phyloP scores from a whole-genome alignment of 1,139 yeast species.

The Sugiyamaella paludigena region DNA sequence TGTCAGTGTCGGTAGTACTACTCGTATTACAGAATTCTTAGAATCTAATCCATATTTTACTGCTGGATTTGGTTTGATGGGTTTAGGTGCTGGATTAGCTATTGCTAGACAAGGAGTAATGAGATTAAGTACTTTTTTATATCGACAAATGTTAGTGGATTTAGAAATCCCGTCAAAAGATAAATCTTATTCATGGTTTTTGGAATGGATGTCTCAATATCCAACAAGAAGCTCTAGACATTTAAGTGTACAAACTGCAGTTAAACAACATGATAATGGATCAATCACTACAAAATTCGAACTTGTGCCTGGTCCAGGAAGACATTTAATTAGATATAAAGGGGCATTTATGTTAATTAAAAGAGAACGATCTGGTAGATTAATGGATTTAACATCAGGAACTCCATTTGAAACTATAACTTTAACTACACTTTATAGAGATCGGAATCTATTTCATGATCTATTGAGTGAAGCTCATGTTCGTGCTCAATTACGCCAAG shows the following conservation, averaged over 20 bases:
- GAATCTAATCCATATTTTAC: slow-evolving; percentile 88
- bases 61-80: slow-evolving; percentile 95
- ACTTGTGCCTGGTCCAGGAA: slow-evolving; percentile 98
- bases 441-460: slow-evolving; percentile 66
- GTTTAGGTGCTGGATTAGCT: slow-evolving; percentile 84
- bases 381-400: slow-evolving; percentile 87
- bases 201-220: slow-evolving; percentile 93
- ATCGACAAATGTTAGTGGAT: slow-evolving; percentile 84
- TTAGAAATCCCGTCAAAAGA: slow-evolving; percentile 92
- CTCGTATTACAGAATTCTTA: slow-evolving; percentile 45
- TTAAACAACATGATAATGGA: slow-evolving; percentile 89
- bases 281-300: slow-evolving; percentile 83
- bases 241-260: slow-evolving; percentile 84
- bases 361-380: slow-evolving; percentile 84
- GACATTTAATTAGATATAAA: slow-evolving; percentile 78
- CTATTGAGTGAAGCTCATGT: slow-evolving; percentile 79
- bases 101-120: slow-evolving; percentile 68
- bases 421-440: slow-evolving; percentile 82
- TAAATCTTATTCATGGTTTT: slow-evolving; percentile 89
- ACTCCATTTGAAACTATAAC: slow-evolving; percentile 96
- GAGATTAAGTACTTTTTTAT: slow-evolving; percentile 62
- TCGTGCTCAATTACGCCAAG: slow-evolving; percentile 76
- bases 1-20: background rate
- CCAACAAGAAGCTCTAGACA: slow-evolving; percentile 70
- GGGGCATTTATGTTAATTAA: slow-evolving; percentile 88